A percentile compares a stretch with the other conserved stretches of the same genome.
phyloP scores from a whole-genome alignment of 345 rosid genomes.

The Dipteronia sinensis region DNA sequence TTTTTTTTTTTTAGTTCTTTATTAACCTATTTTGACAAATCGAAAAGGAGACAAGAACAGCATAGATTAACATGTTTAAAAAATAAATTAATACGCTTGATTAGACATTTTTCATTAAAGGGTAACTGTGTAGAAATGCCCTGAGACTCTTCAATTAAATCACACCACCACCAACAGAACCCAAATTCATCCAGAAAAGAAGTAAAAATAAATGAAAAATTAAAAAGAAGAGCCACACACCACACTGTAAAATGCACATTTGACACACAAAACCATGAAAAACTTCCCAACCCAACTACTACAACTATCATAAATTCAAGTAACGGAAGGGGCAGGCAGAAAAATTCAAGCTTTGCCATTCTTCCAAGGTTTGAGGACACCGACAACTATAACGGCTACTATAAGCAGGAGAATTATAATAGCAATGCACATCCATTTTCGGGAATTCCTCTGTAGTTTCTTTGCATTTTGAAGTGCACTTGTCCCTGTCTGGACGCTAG shows the following conservation, averaged over 20 bases:
- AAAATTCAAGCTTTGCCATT: slow-evolving; percentile 33
- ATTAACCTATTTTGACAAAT: neutral
- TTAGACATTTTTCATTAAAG: neutral
- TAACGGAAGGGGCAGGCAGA: slow-evolving; percentile 5
- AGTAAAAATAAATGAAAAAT: neutral
- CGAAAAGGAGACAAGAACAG: neutral
- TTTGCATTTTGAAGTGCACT: slow-evolving; percentile 44
- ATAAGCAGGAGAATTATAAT: slow-evolving; percentile 46
- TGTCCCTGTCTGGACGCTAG: slow-evolving; percentile 44
- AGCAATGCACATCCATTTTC: slow-evolving; percentile 52
- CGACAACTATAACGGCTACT: slow-evolving; percentile 44
- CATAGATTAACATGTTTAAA: neutral
- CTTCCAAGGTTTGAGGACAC: slow-evolving; percentile 47
- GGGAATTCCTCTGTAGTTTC: slow-evolving; percentile 41
- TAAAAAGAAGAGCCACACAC: neutral
- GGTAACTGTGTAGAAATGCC: neutral
- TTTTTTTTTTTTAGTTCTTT: neutral
- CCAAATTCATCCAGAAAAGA: slow-evolving; percentile 8
- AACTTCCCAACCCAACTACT: neutral
- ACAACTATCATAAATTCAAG: slow-evolving; percentile 8
- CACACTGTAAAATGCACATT: neutral
- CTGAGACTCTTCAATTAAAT: too few relatives aligned
- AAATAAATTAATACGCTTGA: neutral
- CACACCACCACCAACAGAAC: slow-evolving; percentile 1
- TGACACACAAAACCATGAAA: slow-evolving; percentile 6